A percentile compares a stretch with the other conserved stretches of the same genome.
phyloP scores from a whole-genome alignment of 805 yeast genomes.

The Spencermartinsiella europaea region DNA sequence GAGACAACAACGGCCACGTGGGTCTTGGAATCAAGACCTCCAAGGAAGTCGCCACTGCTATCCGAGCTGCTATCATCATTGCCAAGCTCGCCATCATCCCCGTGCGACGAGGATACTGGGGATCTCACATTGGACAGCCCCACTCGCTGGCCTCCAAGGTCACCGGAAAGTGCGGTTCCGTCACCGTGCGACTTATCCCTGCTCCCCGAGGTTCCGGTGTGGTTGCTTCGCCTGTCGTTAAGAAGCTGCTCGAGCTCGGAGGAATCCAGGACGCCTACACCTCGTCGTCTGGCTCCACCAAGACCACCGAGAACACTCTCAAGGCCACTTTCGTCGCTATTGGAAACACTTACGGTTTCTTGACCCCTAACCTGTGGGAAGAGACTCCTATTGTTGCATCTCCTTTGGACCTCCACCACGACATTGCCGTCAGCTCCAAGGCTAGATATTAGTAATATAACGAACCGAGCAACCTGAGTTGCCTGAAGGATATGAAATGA shows the following conservation, averaged over 20 bases:
- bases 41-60: conserved; percentile 99
- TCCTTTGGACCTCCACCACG: conserved; percentile 84
- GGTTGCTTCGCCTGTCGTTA: conserved; percentile 99
- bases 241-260: conserved; percentile 97
- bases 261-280: conserved; percentile 99
- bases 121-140: conserved; percentile 98
- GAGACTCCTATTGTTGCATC: conserved; percentile 78
- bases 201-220: conserved; percentile 99
- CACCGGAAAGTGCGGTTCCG: conserved; percentile 99
- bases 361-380: conserved; percentile 99
- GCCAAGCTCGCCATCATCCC: conserved; percentile 99
- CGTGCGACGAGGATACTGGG: conserved; percentile 99
- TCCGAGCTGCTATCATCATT: conserved; percentile 98
- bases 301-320: conserved; percentile 99
- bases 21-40: conserved; percentile 99
- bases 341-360: conserved; percentile 99
- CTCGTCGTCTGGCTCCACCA: conserved; percentile 97
- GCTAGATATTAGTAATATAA: conserved; percentile 29
- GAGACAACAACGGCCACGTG: conserved; percentile 99
- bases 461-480: too few species aligned
- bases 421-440: conserved; percentile 29
- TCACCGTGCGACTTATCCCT: conserved; percentile 94
- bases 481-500: too few species aligned
- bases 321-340: conserved; percentile 99
- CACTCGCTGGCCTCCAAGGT: conserved; percentile 97